Base-by-base conservation (phyloP, 2,329 filamentous ascomycete genomes). In the Phoma sp. region DNA sequence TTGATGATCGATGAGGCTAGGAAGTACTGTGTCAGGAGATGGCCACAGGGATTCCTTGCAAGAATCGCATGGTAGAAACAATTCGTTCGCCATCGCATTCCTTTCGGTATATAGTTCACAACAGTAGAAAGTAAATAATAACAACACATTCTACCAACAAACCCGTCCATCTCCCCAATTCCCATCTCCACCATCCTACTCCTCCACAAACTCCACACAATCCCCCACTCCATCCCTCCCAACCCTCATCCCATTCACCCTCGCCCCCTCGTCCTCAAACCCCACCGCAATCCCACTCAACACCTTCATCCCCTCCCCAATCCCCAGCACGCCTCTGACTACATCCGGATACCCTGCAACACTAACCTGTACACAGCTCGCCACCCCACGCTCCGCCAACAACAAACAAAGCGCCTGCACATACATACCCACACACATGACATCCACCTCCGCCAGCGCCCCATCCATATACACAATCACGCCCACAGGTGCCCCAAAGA, bases 1-100 rank as follows among this genome's bases (percentile, higher is more conserved):
- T 68, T 91, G 45, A 64, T 86, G 8, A 68, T 90, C 14, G 89
- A 92, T 67, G 89, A 91, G 74, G 76, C 64, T 9, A 81, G 89
- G 56, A 90, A 91, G 71, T 87, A 77, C 47, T 74, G 75, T 22
- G 83, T 90, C 2, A 79, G 88, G 52, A 83, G 70, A 49, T 86
- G 81, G 75, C 87, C 87, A 0, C 67, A 76, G 1, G 81, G 86
- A 0, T 55, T 84, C 2, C 48, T 88, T 45, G 86, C 82, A 1
- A 85, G 74, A 70, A 76, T 85, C 55, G 87, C 88, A 42, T 91
- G 88, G 87, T 90, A 78, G 60, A 48, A 6, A 6, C 7, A 14
- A 29, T 7, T 7, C 11, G 4, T 6, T 33, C 18, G 10, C 7
- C 32, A n/a, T 33, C 13, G 7, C 14, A 7, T 22, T 4, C 3